phyloP scores from a whole-genome alignment of 176 grass and related monocot genomes.

The Hordeum marinum region DNA sequence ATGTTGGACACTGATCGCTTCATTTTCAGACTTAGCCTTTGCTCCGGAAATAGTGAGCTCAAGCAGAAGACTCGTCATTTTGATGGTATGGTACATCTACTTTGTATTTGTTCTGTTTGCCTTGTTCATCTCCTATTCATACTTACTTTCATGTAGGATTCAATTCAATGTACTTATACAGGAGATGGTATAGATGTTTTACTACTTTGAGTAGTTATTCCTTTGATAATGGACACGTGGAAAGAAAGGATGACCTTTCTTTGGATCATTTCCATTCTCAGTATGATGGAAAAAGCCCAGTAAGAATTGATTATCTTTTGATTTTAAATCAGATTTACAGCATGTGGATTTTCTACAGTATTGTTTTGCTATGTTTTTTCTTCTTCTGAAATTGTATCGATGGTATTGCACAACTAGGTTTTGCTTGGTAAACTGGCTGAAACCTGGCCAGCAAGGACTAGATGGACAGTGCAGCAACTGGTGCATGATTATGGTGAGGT shows the following conservation, averaged over 20 bases:
- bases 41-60: constrained; percentile 37
- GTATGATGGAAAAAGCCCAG: constrained; percentile 74
- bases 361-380: constrained; percentile 7
- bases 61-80: constrained; percentile 57
- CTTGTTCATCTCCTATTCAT: constrained; percentile 7
- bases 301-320: constrained; percentile 36
- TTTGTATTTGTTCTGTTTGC: constrained; percentile 20
- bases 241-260: constrained; percentile 66
- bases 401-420: constrained; percentile 46
- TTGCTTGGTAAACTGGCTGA: constrained; percentile 67
- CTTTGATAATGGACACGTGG: constrained; percentile 65
- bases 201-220: constrained; percentile 67
- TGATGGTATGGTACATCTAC: constrained; percentile 57
- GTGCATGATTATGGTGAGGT: constrained; percentile 58
- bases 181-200: constrained; percentile 93
- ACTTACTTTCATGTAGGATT: constrained; percentile 55
- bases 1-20: constrained; percentile 23
- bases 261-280: constrained; percentile 74
- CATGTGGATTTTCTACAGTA: constrained; percentile 16
- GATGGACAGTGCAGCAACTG: constrained; percentile 83
- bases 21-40: constrained; percentile 62
- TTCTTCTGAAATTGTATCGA: constrained; percentile 12
- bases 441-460: constrained; percentile 81
- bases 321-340: not conserved
- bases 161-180: constrained; percentile 76